Percentiles rank a stretch among this genome's conserved stretches.
phyloP scores from a whole-genome alignment of 176 grass and related monocot genomes.

The Alloteropsis semialata region DNA sequence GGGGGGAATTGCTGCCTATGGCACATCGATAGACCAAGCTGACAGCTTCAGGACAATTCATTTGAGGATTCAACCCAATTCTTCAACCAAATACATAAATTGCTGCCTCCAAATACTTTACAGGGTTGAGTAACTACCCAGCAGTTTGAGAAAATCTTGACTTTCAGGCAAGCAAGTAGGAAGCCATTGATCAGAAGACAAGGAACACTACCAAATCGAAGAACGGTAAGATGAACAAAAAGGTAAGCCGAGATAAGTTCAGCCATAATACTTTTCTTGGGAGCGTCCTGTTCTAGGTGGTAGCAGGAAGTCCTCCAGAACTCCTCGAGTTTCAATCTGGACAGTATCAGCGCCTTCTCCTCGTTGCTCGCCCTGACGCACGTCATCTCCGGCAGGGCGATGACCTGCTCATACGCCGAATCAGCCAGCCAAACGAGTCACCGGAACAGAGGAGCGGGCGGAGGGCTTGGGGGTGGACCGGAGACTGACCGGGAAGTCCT shows the following conservation, averaged over 20 bases:
- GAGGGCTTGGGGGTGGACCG: not conserved
- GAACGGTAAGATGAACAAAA: no score
- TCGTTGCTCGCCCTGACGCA: slow-evolving; percentile 15
- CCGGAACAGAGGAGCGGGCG: not conserved
- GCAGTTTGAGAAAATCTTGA: not conserved
- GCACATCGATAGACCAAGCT: not conserved
- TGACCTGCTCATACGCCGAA: slow-evolving; percentile 11
- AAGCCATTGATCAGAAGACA: not conserved
- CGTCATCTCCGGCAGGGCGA: slow-evolving; percentile 34
- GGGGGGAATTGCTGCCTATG: not conserved
- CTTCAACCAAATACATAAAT: not conserved
- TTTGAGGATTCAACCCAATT: not conserved
- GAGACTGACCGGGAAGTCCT: slow-evolving; percentile 44
- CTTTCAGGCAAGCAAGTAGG: not conserved
- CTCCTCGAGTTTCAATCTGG: slow-evolving; percentile 27
- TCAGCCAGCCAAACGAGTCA: not conserved
- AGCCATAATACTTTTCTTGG: slow-evolving; percentile 45
- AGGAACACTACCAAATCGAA: not conserved
- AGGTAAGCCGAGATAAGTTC: not conserved
- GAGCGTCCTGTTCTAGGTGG: slow-evolving; percentile 37
- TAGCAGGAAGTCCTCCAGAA: slow-evolving; percentile 65
- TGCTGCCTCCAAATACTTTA: not conserved
- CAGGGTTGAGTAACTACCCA: not conserved
- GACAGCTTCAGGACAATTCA: not conserved
- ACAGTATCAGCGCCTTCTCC: slow-evolving; percentile 21